Percentiles rank a stretch among this genome's conserved stretches.
phyloP scores from a whole-genome alignment of 208 protist genomes.

The Crithidia brevicula region DNA sequence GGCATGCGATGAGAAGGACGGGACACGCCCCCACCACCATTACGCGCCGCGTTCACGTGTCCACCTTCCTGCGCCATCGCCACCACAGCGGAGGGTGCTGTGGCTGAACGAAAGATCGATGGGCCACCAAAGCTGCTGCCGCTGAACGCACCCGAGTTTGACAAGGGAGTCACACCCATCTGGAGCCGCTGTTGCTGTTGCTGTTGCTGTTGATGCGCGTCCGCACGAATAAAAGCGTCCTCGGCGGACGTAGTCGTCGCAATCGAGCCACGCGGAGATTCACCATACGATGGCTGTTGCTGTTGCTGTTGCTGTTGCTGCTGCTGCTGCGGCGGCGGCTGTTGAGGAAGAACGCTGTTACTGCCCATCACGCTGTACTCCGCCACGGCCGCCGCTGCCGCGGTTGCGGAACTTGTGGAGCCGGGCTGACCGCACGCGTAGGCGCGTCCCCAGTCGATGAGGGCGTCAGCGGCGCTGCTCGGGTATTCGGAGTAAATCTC shows the following conservation, averaged over 20 bases:
- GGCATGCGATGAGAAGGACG: neutral
- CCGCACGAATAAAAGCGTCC: slow-evolving; percentile 8
- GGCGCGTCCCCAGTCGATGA: slow-evolving; percentile 10
- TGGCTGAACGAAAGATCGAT: slow-evolving; percentile 5
- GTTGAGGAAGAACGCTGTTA: too few relatives aligned
- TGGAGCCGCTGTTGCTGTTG: neutral
- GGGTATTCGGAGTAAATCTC: too few relatives aligned
- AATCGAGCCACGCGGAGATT: neutral
- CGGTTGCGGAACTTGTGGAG: neutral
- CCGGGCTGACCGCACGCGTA: neutral
- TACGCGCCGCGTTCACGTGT: neutral
- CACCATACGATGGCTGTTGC: neutral
- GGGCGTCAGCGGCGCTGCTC: neutral
- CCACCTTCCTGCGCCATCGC: neutral
- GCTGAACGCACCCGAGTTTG: neutral
- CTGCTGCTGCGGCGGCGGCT: too few relatives aligned
- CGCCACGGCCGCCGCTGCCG: slow-evolving; percentile 3
- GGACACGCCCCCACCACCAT: neutral
- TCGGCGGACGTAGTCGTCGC: slow-evolving; percentile 8
- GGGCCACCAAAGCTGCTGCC: neutral
- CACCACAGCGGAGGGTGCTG: slow-evolving; percentile 17
- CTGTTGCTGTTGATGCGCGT: neutral
- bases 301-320: too few relatives aligned
- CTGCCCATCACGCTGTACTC: neutral
- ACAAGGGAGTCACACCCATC: neutral